Base-by-base conservation (phyloP, 163 green algal species). In the Scenedesmus sp. region DNA sequence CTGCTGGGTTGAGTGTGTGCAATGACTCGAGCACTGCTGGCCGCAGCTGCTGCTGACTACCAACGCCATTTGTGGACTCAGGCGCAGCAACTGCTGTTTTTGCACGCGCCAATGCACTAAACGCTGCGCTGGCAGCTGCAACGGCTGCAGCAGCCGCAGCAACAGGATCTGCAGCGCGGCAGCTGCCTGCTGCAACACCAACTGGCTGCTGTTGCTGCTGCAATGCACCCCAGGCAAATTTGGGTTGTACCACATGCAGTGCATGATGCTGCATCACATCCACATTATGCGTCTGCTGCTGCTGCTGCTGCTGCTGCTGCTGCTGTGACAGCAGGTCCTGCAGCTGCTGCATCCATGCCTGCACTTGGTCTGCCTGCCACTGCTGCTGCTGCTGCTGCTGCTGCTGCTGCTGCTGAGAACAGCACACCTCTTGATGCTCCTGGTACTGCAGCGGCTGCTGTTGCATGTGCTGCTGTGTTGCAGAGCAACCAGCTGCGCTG, bases 1-100 rank as follows among this genome's bases (percentile, higher is more conserved):
- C 65, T 76, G 30, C 93, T 97, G 85, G 91, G 92, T 0, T 86
- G 94, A 4, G 92, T 89, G 26, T 88, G 92, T 1, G 95, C 96
- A 6, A 92, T 92, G n/a, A 96, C 93, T 76, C 30, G 9, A 76
- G 26, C 65, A 76, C 18, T 76, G 65, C 65, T 76, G 65, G 65
- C 65, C 5, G 30, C 65, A 76, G 65, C 4, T 83, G 37, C 73
- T 46, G 65, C 3, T 76, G 65, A 3, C 20, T 30, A 37, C 30
- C 30, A 7, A 40, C 65, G 2, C 9, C 65, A 20, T 20, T 37
- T 1, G 26, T 40, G 9, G 18, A 2, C 2, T 30, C 65, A 22
- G 65, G 65, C 4, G 9, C 30, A 40, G 65, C 30, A 0, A 24
- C 24, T 35, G 7, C 65, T 40, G 56, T 22, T 10, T n/a, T n/a